These are phyloP conservation scores for Moesziomyces antarcticus DNA, from an alignment of 1,284 basidiomycete species.

Conservation along the genomic window DNA sequence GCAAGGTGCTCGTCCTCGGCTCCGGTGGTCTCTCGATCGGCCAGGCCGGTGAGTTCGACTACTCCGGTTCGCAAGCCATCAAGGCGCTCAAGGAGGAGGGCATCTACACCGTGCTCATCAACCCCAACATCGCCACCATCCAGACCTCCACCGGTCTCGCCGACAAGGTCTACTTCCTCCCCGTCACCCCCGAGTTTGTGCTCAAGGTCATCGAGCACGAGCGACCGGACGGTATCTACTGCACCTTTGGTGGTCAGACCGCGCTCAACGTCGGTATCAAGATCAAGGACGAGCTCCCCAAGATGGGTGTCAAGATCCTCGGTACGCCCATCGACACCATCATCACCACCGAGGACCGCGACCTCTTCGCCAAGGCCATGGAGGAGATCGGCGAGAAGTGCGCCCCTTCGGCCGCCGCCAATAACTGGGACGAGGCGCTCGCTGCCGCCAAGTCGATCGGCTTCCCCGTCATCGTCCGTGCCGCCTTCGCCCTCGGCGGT, in stretches of 20 bases:
- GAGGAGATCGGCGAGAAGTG: constrained; percentile 94
- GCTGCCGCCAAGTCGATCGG: constrained; percentile 86
- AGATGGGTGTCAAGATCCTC: constrained; percentile 84
- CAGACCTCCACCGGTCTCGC: constrained; percentile 96
- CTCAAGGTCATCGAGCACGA: constrained; percentile 98
- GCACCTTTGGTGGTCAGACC: constrained; percentile 98
- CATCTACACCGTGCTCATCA: constrained; percentile 97
- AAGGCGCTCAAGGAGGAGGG: constrained; percentile 99
- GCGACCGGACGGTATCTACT: constrained; percentile 98
- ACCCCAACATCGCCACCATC: constrained; percentile 98
- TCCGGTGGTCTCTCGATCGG: constrained; percentile 98
- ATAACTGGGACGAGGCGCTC: constrained; percentile 81
- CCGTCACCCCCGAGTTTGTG: constrained; percentile 97
- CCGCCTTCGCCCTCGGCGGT: constrained; percentile 94
- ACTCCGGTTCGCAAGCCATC: constrained; percentile 98
- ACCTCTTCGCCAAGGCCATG: constrained; percentile 95
- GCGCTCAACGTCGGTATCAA: constrained; percentile 96
- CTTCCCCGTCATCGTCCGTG: constrained; percentile 96
- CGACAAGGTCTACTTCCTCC: constrained; percentile 99
- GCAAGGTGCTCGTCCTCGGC: constrained; percentile 94
- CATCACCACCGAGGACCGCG: constrained; percentile 95
- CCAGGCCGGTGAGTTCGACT: constrained; percentile 99
- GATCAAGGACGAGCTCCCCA: constrained; percentile 92
- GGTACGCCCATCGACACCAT: constrained; percentile 98
- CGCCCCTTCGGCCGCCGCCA: constrained; percentile 82